phyloP scores from a whole-genome alignment of 768 basidiomycete genomes.

The Naganishia vishniacii region DNA sequence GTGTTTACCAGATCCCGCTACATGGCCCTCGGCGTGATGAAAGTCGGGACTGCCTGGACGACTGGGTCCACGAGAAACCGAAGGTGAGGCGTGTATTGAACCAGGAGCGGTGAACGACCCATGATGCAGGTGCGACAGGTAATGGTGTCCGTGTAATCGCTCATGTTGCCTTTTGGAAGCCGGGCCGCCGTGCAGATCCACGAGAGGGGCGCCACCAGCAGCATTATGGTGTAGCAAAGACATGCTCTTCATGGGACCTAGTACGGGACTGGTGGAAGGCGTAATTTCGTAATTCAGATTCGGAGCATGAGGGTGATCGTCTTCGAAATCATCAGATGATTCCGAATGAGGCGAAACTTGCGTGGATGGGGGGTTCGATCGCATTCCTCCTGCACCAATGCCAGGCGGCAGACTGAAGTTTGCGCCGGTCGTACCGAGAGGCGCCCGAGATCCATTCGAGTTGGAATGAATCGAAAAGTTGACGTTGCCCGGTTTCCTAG shows the following conservation, averaged over 20 bases:
- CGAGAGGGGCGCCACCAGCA: neutral
- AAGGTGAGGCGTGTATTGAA: constrained; percentile 37
- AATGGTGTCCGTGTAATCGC: constrained; percentile 32
- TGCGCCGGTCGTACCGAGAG: neutral
- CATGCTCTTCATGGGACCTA: constrained; percentile 48
- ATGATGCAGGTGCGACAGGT: constrained; percentile 22
- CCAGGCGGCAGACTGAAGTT: neutral
- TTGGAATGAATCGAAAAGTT: constrained; percentile 14
- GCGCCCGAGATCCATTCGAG: constrained; percentile 1
- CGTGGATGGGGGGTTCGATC: constrained; percentile 33
- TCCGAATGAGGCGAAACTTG: constrained; percentile 44
- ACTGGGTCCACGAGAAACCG: constrained; percentile 37
- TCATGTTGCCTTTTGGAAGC: constrained; percentile 14
- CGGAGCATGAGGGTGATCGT: constrained; percentile 32
- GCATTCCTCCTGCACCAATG: neutral
- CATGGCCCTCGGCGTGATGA: constrained; percentile 35
- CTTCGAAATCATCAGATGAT: constrained; percentile 44
- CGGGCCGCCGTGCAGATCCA: neutral
- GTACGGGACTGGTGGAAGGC: constrained; percentile 47
- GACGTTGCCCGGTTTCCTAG: constrained; percentile 14
- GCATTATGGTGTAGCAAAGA: constrained; percentile 35
- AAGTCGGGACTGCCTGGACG: constrained; percentile 42
- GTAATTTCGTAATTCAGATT: constrained; percentile 37
- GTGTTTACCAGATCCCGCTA: constrained; percentile 46
- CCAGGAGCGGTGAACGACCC: constrained; percentile 42